Evolutionary conservation across 2,329 filamentous ascomycete genomes (phyloP).

Genomic region (Neofusicoccum ribis): DNA sequence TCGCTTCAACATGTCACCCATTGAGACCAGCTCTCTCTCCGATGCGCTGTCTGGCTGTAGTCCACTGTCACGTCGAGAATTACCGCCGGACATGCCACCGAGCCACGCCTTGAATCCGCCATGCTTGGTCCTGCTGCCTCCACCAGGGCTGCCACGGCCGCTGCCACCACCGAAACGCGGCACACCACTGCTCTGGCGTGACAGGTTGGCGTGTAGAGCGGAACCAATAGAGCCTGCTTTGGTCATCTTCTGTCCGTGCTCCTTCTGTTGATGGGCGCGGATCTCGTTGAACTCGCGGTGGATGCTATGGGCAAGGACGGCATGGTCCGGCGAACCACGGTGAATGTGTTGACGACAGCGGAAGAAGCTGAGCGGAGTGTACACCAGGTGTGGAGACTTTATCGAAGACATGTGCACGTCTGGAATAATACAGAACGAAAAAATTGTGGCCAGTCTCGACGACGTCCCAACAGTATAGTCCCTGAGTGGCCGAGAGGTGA

Average conservation of each 20-base stretch:
- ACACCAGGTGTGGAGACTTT: conserved; percentile 29
- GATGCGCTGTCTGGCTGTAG: conserved; percentile 27
- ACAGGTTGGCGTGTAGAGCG: not conserved
- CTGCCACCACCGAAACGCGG: not conserved
- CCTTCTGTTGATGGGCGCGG: not conserved
- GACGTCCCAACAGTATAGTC: conserved; percentile 21
- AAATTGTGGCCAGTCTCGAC: conserved; percentile 2
- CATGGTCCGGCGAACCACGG: conserved; percentile 47
- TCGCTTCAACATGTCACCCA: conserved; percentile 18
- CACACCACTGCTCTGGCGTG: not conserved
- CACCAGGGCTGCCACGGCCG: not conserved
- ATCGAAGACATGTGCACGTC: conserved; percentile 41
- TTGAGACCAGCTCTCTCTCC: conserved; percentile 23
- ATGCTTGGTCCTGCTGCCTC: not conserved
- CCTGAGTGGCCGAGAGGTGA: conserved; percentile 44
- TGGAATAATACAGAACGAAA: conserved; percentile 46
- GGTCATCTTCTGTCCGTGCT: conserved; percentile 13
- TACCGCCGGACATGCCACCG: not conserved
- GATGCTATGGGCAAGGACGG: conserved; percentile 45
- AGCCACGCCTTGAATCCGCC: conserved; percentile 16
- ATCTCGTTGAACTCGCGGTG: conserved; percentile 47
- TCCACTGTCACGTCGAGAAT: conserved; percentile 17
- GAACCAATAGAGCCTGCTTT: not conserved
- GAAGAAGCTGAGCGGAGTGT: conserved; percentile 48
- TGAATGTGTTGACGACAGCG: conserved; percentile 45